Conservation (phyloP, 2,329 filamentous ascomycete species). For the Thielaviopsis euricoi region DNA sequence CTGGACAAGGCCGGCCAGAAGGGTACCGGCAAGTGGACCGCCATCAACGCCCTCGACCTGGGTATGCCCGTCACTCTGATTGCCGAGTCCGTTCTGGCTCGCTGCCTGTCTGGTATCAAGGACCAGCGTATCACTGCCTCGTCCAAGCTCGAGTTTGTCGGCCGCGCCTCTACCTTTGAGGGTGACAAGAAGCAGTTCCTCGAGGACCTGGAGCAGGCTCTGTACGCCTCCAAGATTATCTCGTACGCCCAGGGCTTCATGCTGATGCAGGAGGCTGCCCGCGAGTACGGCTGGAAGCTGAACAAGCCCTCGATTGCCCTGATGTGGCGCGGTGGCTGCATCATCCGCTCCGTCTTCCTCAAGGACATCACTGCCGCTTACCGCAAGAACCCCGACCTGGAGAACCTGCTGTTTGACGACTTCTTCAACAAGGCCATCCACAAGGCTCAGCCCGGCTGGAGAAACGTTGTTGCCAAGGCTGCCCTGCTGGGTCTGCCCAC, state of each 20-base stretch:
- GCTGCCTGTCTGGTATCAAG: constrained; percentile 91
- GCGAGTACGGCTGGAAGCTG: constrained; percentile 94
- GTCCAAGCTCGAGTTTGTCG: constrained; percentile 53
- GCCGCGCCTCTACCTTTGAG: constrained; percentile 60
- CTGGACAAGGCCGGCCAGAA: constrained; percentile 97
- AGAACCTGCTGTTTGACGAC: constrained; percentile 96
- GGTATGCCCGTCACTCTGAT: constrained; percentile 98
- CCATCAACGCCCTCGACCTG: constrained; percentile 95
- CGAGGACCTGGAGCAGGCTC: constrained; percentile 92
- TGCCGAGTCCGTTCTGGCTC: constrained; percentile 87
- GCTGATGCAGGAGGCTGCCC: constrained; percentile 97
- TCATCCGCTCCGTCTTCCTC: constrained; percentile 98
- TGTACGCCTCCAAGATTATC: constrained; percentile 99
- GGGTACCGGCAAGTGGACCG: constrained; percentile 99
- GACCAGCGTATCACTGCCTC: constrained; percentile 75
- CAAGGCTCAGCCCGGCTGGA: constrained; percentile 85
- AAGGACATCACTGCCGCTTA: constrained; percentile 99
- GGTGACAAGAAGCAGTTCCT: constrained; percentile 90
- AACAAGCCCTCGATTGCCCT: constrained; percentile 99
- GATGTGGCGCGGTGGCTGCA: constrained; percentile 99
- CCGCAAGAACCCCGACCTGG: constrained; percentile 81
- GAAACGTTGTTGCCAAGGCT: constrained; percentile 78
- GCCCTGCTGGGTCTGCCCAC: constrained; percentile 91
- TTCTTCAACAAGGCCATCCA: constrained; percentile 99
- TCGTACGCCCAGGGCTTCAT: constrained; percentile 99